A percentile compares a stretch with the other conserved stretches of the same genome.
These are phyloP conservation scores for Linnemannia exigua DNA, from an alignment of 192 early-diverging fungal species.

Conservation along the genomic window DNA sequence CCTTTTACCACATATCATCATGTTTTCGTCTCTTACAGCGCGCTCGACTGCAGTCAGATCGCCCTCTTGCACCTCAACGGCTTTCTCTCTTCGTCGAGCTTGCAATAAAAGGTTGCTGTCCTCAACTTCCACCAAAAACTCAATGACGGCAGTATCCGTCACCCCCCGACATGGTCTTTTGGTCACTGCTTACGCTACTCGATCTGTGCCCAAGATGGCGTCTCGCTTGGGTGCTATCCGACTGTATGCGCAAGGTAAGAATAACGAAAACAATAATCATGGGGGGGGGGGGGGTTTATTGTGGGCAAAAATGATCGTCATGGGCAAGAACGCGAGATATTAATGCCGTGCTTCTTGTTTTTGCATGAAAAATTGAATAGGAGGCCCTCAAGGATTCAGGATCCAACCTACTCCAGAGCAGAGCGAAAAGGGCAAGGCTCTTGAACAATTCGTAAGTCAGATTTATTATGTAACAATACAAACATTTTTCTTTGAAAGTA, in stretches of 20 bases:
- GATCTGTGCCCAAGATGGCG: not conserved
- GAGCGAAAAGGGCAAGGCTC: slow-evolving; percentile 51
- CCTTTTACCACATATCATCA: not conserved
- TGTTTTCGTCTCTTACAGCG: slow-evolving; percentile 6
- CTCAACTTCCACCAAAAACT: not conserved
- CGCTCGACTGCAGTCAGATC: slow-evolving; percentile 13
- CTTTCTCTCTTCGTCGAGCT: not conserved
- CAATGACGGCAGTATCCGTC: not conserved
- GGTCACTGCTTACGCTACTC: slow-evolving; percentile 8
- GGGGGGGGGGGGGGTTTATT: too few relatives aligned
- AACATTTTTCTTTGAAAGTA: not conserved
- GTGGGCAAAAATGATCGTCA: too few relatives aligned
- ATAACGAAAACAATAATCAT: too few relatives aligned
- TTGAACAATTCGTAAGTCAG: slow-evolving; percentile 55
- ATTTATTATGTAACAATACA: too few relatives aligned
- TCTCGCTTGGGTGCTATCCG: slow-evolving; percentile 29
- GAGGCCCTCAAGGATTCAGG: slow-evolving; percentile 48
- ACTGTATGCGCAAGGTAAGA: slow-evolving; percentile 38
- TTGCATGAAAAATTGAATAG: not conserved
- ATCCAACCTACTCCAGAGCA: slow-evolving; percentile 48
- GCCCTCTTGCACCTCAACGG: not conserved
- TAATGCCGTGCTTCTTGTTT: too few relatives aligned
- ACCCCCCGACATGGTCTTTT: slow-evolving; percentile 12
- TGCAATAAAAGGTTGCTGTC: not conserved
- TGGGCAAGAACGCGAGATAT: too few relatives aligned